phyloP scores from a whole-genome alignment of 768 basidiomycete genomes.

The Podaxis sp. region DNA sequence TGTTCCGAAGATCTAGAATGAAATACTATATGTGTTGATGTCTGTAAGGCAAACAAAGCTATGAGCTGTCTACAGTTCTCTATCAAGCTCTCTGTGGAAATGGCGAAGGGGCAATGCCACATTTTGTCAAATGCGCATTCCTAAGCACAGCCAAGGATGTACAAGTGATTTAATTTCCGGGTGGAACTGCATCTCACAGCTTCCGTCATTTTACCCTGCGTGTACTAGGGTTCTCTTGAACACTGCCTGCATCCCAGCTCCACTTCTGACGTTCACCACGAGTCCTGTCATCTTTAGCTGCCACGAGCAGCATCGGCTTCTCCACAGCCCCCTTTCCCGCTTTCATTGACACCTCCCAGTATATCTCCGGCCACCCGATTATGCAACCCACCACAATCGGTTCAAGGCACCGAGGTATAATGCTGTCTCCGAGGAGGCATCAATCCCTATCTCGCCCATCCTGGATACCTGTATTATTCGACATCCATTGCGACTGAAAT shows the following conservation, averaged over 20 bases:
- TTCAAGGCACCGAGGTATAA: neutral
- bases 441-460: constrained; percentile 50
- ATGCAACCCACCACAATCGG: constrained; percentile 56
- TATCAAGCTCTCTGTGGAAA: too few species aligned
- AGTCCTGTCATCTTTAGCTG: neutral
- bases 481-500: constrained; percentile 36
- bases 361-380: constrained; percentile 63
- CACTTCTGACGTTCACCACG: neutral
- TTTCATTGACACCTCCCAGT: constrained; percentile 82
- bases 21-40: too few species aligned
- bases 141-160: too few species aligned
- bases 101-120: too few species aligned
- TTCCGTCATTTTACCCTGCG: neutral
- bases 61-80: too few species aligned
- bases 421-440: constrained; percentile 9
- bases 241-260: neutral
- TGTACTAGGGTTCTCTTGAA: neutral
- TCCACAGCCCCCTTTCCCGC: constrained; percentile 61
- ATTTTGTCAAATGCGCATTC: too few species aligned
- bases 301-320: constrained; percentile 31
- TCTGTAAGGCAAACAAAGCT: too few species aligned
- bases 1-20: too few species aligned
- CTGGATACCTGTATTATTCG: constrained; percentile 44
- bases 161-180: too few species aligned
- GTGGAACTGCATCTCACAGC: neutral